A percentile compares a stretch with the other conserved stretches of the same genome.
Conservation (phyloP, 2,329 filamentous ascomycete genomes). For the Dothideomycetes sp. region DNA sequence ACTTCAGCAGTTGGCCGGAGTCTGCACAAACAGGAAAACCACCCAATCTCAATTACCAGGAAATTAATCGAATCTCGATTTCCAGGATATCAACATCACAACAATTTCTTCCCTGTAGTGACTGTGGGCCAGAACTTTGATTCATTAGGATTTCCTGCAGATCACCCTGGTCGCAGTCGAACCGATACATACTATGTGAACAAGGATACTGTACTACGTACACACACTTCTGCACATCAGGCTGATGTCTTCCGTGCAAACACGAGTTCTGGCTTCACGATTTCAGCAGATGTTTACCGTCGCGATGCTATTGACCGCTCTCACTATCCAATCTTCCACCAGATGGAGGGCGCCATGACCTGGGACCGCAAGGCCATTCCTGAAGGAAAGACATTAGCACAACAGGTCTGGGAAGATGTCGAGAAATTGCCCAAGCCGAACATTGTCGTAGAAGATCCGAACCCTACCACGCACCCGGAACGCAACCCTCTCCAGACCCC, state of each 20-base stretch:
- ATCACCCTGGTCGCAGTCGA: slow-evolving; percentile 78
- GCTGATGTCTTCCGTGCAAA: slow-evolving; percentile 68
- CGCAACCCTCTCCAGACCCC: slow-evolving; percentile 72
- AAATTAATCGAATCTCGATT: slow-evolving; percentile 89
- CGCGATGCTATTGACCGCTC: slow-evolving; percentile 89
- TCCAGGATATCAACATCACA: slow-evolving; percentile 67
- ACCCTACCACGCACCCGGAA: slow-evolving; percentile 65
- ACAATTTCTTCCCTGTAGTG: slow-evolving; percentile 73
- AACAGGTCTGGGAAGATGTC: slow-evolving; percentile 61
- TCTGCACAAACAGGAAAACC: slow-evolving; percentile 83
- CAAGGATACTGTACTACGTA: slow-evolving; percentile 70
- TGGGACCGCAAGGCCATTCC: slow-evolving; percentile 65
- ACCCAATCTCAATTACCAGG: slow-evolving; percentile 83
- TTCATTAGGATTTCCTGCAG: slow-evolving; percentile 78
- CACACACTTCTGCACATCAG: slow-evolving; percentile 92
- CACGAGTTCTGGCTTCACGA: slow-evolving; percentile 69
- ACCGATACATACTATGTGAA: slow-evolving; percentile 97
- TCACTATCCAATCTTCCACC: slow-evolving; percentile 95
- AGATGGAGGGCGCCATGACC: slow-evolving; percentile 90
- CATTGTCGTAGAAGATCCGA: slow-evolving; percentile 73
- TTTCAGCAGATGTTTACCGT: slow-evolving; percentile 90
- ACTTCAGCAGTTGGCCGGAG: slow-evolving; percentile 62
- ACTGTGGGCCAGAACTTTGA: slow-evolving; percentile 86
- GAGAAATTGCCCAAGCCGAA: slow-evolving; percentile 62
- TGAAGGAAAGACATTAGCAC: slow-evolving; percentile 44